phyloP scores from a whole-genome alignment of 202 grass and related monocot genomes.

The Panicum hallii region DNA sequence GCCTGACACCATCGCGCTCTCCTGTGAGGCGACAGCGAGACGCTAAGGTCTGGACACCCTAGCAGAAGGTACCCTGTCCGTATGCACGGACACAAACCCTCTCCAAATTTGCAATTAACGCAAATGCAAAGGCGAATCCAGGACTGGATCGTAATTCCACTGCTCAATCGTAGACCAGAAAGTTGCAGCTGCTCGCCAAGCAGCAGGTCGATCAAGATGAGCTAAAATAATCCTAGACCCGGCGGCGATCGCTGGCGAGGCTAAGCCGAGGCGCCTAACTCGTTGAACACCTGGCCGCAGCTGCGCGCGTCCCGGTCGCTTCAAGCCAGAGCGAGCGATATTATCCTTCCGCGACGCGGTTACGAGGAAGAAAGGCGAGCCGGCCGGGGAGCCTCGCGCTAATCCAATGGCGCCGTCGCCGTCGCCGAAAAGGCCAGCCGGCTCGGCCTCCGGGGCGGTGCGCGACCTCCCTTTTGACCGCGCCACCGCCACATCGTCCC shows the following conservation, averaged over 20 bases:
- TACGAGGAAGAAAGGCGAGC: conserved; percentile 28
- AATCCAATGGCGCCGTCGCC: conserved; percentile 33
- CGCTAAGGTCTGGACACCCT: no score
- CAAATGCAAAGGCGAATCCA: no score
- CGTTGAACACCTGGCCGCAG: conserved; percentile 46
- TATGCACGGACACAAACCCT: no score
- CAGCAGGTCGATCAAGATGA: neutral
- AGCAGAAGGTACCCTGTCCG: no score
- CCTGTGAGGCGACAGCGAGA: no score
- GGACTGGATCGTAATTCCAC: neutral
- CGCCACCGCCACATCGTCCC: conserved; percentile 21
- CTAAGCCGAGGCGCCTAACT: conserved; percentile 37
- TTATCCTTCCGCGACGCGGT: conserved; percentile 22
- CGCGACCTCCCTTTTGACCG: conserved; percentile 37
- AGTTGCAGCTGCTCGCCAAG: neutral
- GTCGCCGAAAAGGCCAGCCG: conserved; percentile 32
- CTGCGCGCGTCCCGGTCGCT: conserved; percentile 40
- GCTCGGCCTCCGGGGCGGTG: conserved; percentile 4
- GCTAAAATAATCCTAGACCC: neutral
- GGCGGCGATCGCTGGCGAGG: neutral
- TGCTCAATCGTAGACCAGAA: neutral
- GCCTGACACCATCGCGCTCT: no score
- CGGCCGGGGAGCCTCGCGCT: neutral
- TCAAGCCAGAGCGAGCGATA: conserved; percentile 39
- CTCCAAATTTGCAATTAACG: no score